phyloP scores from a whole-genome alignment of 2,329 filamentous ascomycete species.

The Westerdykella aurantiaca region DNA sequence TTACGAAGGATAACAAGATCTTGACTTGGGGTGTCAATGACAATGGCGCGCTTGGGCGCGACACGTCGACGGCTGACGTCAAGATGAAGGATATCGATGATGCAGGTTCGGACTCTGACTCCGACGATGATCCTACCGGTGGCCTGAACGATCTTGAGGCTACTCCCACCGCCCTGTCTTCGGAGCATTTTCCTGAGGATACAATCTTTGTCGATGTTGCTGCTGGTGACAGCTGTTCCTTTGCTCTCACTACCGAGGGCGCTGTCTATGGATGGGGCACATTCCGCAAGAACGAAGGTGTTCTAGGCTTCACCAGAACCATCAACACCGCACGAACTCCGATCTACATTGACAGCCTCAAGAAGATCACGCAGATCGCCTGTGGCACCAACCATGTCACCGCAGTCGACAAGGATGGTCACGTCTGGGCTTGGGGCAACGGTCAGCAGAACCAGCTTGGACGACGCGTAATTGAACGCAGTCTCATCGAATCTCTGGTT shows the following conservation, averaged over 20 bases:
- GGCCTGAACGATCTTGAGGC: constrained; percentile 68
- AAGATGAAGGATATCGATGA: constrained; percentile 51
- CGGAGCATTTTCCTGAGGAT: constrained; percentile 53
- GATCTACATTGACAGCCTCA: constrained; percentile 56
- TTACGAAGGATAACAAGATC: constrained; percentile 76
- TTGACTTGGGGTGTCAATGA: constrained; percentile 87
- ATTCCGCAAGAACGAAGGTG: constrained; percentile 64
- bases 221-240: constrained; percentile 69
- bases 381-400: constrained; percentile 67
- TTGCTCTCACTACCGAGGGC: constrained; percentile 69
- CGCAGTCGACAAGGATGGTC: constrained; percentile 59
- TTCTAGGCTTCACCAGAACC: constrained; percentile 57
- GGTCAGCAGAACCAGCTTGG: constrained; percentile 68
- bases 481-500: constrained; percentile 49
- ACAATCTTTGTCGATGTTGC: constrained; percentile 62
- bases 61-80: constrained; percentile 61
- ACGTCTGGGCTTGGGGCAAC: constrained; percentile 65
- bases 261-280: constrained; percentile 79
- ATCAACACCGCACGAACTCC: constrained; percentile 38
- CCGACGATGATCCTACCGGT: constrained; percentile 52
- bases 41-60: constrained; percentile 70
- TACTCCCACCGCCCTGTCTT: constrained; percentile 56
- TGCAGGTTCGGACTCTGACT: constrained; percentile 42
- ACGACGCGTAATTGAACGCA: constrained; percentile 57
- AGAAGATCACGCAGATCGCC: constrained; percentile 59